Conservation (phyloP, 2,329 filamentous ascomycete genomes). For the Diaporthe sp. region DNA sequence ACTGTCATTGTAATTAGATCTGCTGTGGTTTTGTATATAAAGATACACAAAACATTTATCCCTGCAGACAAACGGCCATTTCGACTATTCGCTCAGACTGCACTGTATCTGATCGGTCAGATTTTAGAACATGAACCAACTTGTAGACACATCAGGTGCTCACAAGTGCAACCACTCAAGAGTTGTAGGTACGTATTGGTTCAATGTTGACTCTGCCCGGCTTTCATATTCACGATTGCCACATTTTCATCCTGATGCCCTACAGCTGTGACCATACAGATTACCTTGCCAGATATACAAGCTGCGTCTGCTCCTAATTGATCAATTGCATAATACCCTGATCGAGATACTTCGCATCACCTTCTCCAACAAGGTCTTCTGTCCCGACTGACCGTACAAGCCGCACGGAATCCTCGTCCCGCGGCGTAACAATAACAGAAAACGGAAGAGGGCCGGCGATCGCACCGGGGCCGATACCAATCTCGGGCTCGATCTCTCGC, state of each 20-base stretch:
- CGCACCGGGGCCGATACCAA: background rate
- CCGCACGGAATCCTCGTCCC: background rate
- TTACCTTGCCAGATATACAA: accelerated
- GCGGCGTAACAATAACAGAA: background rate
- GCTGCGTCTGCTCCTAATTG: background rate
- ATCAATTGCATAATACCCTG: background rate
- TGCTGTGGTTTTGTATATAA: background rate
- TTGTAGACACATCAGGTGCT: background rate
- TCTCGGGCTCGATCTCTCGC: background rate
- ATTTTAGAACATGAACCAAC: accelerated
- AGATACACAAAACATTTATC: background rate
- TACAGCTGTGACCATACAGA: no score
- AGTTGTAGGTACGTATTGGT: background rate
- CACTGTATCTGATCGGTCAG: accelerated
- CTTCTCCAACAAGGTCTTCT: background rate
- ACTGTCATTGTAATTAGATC: background rate
- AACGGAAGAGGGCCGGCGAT: background rate
- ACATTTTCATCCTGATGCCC: background rate
- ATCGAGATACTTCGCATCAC: slow-evolving; percentile 8
- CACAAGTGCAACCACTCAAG: background rate
- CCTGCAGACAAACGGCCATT: background rate
- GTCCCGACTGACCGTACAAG: background rate
- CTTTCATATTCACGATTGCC: background rate
- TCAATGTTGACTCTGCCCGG: background rate
- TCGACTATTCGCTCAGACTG: background rate